Evolutionary conservation across 805 yeast genomes (phyloP).

Genomic region (Sungouiozyma intestinalis): DNA sequence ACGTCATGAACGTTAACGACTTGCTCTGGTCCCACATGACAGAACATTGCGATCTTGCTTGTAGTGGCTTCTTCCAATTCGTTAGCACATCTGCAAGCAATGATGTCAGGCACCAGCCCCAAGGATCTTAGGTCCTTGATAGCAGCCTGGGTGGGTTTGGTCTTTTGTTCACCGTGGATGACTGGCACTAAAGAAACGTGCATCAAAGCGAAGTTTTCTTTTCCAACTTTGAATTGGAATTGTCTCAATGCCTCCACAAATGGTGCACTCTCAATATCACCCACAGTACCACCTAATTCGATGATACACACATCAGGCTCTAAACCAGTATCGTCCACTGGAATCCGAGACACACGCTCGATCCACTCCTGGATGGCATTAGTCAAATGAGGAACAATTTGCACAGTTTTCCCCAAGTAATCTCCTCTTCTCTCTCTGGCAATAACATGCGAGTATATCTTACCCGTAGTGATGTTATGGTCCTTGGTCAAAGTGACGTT

Average conservation of each 20-base stretch:
- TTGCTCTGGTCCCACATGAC: conserved; percentile 98
- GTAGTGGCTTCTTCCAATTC: conserved; percentile 74
- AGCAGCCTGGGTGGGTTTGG: conserved; percentile 99
- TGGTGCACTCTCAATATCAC: conserved; percentile 98
- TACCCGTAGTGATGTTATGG: conserved; percentile 98
- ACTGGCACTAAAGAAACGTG: conserved; percentile 97
- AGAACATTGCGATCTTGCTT: conserved; percentile 95
- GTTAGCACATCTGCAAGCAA: conserved; percentile 93
- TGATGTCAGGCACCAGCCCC: conserved; percentile 92
- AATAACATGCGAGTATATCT: conserved; percentile 87
- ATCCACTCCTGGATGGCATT: conserved; percentile 98
- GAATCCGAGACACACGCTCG: conserved; percentile 80
- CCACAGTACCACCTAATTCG: conserved; percentile 98
- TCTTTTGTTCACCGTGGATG: conserved; percentile 97
- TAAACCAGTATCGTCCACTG: conserved; percentile 81
- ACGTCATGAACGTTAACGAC: conserved; percentile 96
- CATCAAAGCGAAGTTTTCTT: conserved; percentile 85
- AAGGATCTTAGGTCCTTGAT: conserved; percentile 90
- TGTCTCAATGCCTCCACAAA: conserved; percentile 98
- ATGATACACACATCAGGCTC: conserved; percentile 95
- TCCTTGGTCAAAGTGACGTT: conserved; percentile 86
- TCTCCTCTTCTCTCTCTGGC: conserved; percentile 94
- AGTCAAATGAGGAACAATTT: conserved; percentile 96
- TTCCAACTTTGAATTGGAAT: conserved; percentile 94
- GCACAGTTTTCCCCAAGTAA: conserved; percentile 97